Evolutionary conservation across 2,329 filamentous ascomycete genomes (phyloP), one percentile per base, ranked within the genome.

Genomic region (Penicillium hesseltinei): DNA sequence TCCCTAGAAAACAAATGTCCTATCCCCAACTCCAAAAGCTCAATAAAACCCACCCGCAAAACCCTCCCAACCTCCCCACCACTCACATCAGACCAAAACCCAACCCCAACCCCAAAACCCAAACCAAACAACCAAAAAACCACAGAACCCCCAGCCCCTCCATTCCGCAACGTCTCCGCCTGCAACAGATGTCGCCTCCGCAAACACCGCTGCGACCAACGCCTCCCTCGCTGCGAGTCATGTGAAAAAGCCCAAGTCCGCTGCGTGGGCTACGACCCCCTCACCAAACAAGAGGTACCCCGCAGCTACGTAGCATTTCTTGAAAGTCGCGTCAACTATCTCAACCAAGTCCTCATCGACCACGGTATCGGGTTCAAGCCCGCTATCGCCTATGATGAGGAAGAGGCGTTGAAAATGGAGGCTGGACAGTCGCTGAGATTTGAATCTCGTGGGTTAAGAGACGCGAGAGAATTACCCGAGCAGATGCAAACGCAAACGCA

Each of bases 251-350:
- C 88, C n/a, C 81, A 82, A 58, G 88, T 92, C 38, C 86, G 88
- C 63, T 95, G 91, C 73, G 89, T 94, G 38, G 91, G 91, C 59
- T 95, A 94, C 73, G 91, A 95, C 71, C 91, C 91, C 45, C 92
- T 94, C 71, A 93, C 89, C n/a, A 94, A 94, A 79, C 86, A 88
- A 71, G 89, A 94, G 75, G 92, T 95, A 56, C 91, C 91, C 42
- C 82, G 90, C 75, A 84, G 81, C 73, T 95, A 94, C 77, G 89
- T 95, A 45, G 92, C 88, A 72, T 94, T 92, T 71, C 85, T 95
- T 56, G 91, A 95, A 72, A 89, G 86, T 31, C 82, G 91, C 60
- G 84, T 94, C 45, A 82, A 85, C 58, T 88, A 91, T 73, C 84
- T 95, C 23, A 90, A 94, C 72, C 79, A 80, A 19, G 76, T 92